Evolutionary conservation across 768 basidiomycete genomes (phyloP).

Genomic region (Solioccasus polychromus): DNA sequence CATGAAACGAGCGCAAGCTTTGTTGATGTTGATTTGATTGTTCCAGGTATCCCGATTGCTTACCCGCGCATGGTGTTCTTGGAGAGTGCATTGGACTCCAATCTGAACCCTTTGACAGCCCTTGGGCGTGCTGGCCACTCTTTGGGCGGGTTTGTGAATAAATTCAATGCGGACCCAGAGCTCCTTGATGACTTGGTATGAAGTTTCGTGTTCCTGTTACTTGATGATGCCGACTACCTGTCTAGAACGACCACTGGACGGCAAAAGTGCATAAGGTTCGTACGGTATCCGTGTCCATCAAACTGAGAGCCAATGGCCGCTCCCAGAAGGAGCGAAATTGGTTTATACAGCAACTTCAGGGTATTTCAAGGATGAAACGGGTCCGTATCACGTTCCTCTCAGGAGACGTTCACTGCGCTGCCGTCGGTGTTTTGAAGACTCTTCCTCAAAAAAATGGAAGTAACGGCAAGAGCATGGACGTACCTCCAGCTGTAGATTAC

Average conservation of each 20-base stretch:
- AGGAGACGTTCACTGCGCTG: conserved; percentile 93
- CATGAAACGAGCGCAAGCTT: neutral
- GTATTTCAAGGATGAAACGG: conserved; percentile 57
- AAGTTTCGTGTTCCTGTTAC: conserved; percentile 25
- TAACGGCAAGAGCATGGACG: conserved; percentile 40
- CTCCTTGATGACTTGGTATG: conserved; percentile 86
- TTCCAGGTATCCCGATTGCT: conserved; percentile 71
- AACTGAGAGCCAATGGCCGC: neutral
- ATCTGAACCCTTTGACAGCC: conserved; percentile 79
- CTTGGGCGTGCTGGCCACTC: conserved; percentile 70
- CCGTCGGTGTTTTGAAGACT: conserved; percentile 77
- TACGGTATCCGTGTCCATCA: neutral
- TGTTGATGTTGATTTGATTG: conserved; percentile 2
- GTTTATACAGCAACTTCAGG: conserved; percentile 78
- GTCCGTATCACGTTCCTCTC: conserved; percentile 82
- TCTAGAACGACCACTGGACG: conserved; percentile 93
- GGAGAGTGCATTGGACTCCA: conserved; percentile 73
- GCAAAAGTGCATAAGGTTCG: conserved; percentile 71
- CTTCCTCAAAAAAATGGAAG: conserved; percentile 36
- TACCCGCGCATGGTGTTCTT: conserved; percentile 94
- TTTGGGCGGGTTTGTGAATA: conserved; percentile 78
- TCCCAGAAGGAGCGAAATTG: conserved; percentile 85
- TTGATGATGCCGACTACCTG: conserved; percentile 47
- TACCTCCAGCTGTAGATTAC: conserved; percentile 59
- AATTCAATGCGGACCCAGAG: conserved; percentile 91